phyloP scores from a whole-genome alignment of 495 filamentous ascomycete genomes.

The Hypomontagnella monticulosa region DNA sequence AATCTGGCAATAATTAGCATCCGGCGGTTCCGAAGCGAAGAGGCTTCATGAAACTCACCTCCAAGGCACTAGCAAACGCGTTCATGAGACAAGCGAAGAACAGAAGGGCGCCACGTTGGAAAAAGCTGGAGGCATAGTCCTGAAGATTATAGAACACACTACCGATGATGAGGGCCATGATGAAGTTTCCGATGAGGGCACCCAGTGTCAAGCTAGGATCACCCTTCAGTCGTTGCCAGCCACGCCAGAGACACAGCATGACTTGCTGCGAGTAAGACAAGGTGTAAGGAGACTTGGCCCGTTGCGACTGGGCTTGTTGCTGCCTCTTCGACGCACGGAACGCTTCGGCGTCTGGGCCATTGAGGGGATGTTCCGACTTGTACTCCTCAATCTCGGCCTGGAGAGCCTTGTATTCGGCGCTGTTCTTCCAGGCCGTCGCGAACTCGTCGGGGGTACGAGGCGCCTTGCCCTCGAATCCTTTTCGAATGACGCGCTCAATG shows the following conservation, averaged over 20 bases:
- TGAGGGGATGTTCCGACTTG: constrained; percentile 68
- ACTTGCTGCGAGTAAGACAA: constrained; percentile 77
- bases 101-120: constrained; percentile 78
- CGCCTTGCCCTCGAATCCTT: constrained; percentile 70
- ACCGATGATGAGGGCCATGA: constrained; percentile 80
- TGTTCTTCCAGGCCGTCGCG: constrained; percentile 76
- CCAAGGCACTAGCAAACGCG: constrained; percentile 80
- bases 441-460: constrained; percentile 84
- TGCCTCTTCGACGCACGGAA: constrained; percentile 74
- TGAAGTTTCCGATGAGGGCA: constrained; percentile 74
- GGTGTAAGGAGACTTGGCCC: constrained; percentile 77
- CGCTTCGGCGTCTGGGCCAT: constrained; percentile 69
- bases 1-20: constrained; percentile 56
- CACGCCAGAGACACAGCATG: constrained; percentile 76
- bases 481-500: constrained; percentile 68
- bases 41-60: constrained; percentile 56
- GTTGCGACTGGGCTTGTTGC: constrained; percentile 71
- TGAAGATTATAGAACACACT: constrained; percentile 83
- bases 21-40: background rate
- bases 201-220: constrained; percentile 78
- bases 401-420: constrained; percentile 70
- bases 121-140: constrained; percentile 73
- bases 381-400: constrained; percentile 77
- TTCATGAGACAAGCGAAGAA: constrained; percentile 92
- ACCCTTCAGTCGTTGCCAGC: constrained; percentile 72